Conservation (phyloP, 352 stramenopile genomes). For the Globisporangium radiosum region DNA sequence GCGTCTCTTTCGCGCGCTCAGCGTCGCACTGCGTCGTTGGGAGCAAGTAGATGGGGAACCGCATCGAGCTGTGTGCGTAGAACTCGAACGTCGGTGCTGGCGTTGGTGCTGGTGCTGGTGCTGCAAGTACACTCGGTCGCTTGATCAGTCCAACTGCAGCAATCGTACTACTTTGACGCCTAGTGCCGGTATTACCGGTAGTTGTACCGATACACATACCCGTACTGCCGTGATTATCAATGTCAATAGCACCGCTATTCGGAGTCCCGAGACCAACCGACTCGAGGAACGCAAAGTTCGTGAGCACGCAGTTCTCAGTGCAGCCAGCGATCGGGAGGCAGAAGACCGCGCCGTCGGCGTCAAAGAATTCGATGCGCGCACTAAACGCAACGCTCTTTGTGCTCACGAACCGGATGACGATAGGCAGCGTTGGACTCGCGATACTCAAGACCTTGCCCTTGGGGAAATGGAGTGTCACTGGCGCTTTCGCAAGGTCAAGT, state of each 20-base stretch:
- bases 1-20: slow-evolving; percentile 27
- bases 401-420: slow-evolving; percentile 82
- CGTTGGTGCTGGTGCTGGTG: neutral
- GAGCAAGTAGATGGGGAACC: slow-evolving; percentile 59
- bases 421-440: slow-evolving; percentile 66
- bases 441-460: slow-evolving; percentile 84
- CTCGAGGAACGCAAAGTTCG: slow-evolving; percentile 84
- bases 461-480: slow-evolving; percentile 85
- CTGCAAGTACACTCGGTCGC: neutral
- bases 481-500: slow-evolving; percentile 67
- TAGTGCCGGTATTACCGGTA: too few relatives aligned
- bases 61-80: slow-evolving; percentile 42
- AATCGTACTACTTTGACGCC: too few relatives aligned
- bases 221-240: neutral
- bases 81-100: slow-evolving; percentile 17
- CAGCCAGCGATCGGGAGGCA: slow-evolving; percentile 78
- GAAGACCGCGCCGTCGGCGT: slow-evolving; percentile 86
- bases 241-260: neutral
- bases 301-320: slow-evolving; percentile 90
- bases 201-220: neutral
- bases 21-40: slow-evolving; percentile 32
- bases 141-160: neutral
- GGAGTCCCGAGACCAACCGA: slow-evolving; percentile 14
- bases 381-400: slow-evolving; percentile 88
- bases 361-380: slow-evolving; percentile 90